phyloP scores from a whole-genome alignment of 768 basidiomycete species.

The Pulveroboletus sp. region DNA sequence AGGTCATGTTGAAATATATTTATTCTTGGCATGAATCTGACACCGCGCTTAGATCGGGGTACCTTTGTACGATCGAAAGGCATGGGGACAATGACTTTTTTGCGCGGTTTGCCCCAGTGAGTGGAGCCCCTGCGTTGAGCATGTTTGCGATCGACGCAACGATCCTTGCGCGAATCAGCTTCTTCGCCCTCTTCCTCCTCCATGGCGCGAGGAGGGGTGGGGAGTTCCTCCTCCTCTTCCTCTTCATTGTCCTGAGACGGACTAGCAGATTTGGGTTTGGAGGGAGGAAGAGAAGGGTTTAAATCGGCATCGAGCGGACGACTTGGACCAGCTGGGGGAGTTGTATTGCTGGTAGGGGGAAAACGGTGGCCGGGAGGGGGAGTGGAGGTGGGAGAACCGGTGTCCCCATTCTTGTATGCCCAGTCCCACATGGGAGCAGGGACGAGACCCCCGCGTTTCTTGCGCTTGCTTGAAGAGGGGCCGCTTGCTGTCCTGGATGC shows the following conservation, averaged over 20 bases:
- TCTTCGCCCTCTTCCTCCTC: constrained; percentile 59
- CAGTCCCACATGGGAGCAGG: constrained; percentile 86
- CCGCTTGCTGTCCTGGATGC: constrained; percentile 1
- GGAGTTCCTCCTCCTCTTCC: constrained; percentile 40
- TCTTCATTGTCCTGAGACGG: constrained; percentile 31
- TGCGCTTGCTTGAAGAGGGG: constrained; percentile 30
- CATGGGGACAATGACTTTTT: constrained; percentile 12
- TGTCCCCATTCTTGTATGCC: constrained; percentile 50
- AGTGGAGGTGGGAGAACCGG: constrained; percentile 15
- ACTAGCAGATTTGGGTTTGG: constrained; percentile 5
- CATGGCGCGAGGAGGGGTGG: constrained; percentile 48
- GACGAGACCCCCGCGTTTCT: constrained; percentile 63
- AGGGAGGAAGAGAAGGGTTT: neutral
- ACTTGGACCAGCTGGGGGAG: constrained; percentile 5
- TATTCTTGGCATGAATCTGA: neutral
- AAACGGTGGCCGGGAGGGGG: constrained; percentile 3
- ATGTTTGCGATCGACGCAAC: constrained; percentile 6
- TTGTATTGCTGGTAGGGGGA: neutral
- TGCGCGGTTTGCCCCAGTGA: neutral
- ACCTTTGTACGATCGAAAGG: constrained; percentile 16
- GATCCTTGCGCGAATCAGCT: constrained; percentile 19
- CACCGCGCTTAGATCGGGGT: constrained; percentile 18
- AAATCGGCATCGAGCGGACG: constrained; percentile 3
- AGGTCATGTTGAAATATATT: neutral
- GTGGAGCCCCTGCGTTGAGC: neutral